Percentiles rank a stretch among this genome's conserved stretches.
phyloP scores from a whole-genome alignment of 345 rosid species.

The Salix exigua region DNA sequence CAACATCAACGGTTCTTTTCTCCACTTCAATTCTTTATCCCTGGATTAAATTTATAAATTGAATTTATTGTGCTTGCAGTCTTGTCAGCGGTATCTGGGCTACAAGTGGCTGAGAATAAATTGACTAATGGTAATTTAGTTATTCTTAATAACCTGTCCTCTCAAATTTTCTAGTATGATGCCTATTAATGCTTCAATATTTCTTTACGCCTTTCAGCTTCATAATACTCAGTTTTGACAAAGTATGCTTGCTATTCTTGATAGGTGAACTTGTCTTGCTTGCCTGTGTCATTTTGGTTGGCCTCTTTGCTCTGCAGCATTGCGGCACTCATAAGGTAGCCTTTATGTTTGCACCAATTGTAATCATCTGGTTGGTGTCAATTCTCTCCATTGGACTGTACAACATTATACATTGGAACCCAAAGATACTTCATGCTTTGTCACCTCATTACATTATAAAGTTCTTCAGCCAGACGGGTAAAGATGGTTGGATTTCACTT shows the following conservation, averaged over 20 bases:
- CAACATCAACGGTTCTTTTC: background rate
- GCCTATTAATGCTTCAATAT: background rate
- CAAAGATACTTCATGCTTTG: constrained; percentile 61
- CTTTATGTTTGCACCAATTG: constrained; percentile 84
- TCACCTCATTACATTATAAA: constrained; percentile 74
- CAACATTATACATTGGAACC: constrained; percentile 73
- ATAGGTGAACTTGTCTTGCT: constrained; percentile 60
- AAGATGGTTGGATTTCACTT: constrained; percentile 92
- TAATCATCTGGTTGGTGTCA: constrained; percentile 73
- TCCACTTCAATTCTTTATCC: background rate
- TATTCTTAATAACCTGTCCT: background rate
- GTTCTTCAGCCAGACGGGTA: constrained; percentile 64
- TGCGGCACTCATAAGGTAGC: constrained; percentile 87
- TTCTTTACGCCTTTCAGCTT: background rate
- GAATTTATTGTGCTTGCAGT: constrained; percentile 48
- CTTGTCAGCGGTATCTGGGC: constrained; percentile 77
- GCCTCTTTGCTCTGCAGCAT: constrained; percentile 92
- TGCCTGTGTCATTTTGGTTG: constrained; percentile 83
- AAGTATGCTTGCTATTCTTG: constrained; percentile 16
- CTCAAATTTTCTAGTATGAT: background rate
- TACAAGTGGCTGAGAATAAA: constrained; percentile 49
- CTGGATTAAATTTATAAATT: constrained; percentile 5
- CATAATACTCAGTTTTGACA: constrained; percentile 1
- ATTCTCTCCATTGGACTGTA: constrained; percentile 69
- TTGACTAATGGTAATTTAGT: constrained; percentile 48